Evolutionary conservation across 352 stramenopile species (phyloP), one percentile per base, ranked within the genome.

Genomic region (Phytopythium helicoides): DNA sequence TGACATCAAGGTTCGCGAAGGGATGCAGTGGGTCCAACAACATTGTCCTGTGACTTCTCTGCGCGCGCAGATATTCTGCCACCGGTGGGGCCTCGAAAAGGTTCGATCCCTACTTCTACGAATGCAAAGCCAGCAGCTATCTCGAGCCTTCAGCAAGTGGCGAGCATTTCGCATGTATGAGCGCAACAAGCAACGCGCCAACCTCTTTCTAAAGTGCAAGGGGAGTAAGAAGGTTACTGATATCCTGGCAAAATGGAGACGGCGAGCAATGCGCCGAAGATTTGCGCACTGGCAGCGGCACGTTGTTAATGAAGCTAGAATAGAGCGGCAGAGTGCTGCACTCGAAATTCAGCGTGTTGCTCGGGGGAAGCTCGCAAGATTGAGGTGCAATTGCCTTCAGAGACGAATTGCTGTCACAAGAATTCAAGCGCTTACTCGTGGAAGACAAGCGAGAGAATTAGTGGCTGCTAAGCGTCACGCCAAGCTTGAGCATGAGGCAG

Each of bases 201-300:
- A 89, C 44, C 64, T 77, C 59, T 94, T 92, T 44, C 68, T 95
- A 45, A 92, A 94, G 55, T 87, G 81, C 65, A 95, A 95, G 39
- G 85, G 68, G 22, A 79, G 68, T 28, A 73, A 89, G 47, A 86
- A 89, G 47, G 60, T 95, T 58, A 62, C 67, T 8, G 67, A 62
- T 28, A 76, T 95, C 63, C 80, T 95, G 62, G 68, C 46, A 23
- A 82, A 64, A 35, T 88, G 81, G 73, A 71, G 66, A 45, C 75
- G 73, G 22, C 85, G 78, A 26, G 68, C 71, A 11, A 71, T 72
- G 12, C 68, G 68, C 2, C 67, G 70, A 1, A 66, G 74, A 11
- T 75, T 92, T 18, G 31, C 7, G 0, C 60, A 62, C 10, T 95
- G 85, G 85, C 73, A 73, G 39, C 72, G 40, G 0, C 70, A 78